Conservation (phyloP, 352 stramenopile genomes). For the Lagenidium sp. region DNA sequence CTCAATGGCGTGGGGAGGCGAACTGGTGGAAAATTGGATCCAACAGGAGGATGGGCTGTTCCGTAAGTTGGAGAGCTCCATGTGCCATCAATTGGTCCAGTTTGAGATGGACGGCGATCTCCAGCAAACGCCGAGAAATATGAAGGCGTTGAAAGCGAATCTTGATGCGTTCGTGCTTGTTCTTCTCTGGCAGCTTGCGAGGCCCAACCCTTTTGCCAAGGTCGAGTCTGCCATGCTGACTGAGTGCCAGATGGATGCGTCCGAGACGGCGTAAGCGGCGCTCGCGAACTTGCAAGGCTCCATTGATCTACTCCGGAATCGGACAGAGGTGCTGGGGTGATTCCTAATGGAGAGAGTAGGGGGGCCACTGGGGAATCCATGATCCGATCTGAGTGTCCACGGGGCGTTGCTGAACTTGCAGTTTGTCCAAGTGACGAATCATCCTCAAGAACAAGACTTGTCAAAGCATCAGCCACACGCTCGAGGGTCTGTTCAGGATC, state of each 20-base stretch:
- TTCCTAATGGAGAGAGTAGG: conserved; percentile 41
- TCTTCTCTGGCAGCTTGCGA: conserved; percentile 35
- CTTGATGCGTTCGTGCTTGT: conserved; percentile 17
- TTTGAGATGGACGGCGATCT: conserved; percentile 10
- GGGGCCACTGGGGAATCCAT: conserved; percentile 29
- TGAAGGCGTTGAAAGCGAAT: conserved; percentile 5
- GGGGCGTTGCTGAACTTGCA: conserved; percentile 40
- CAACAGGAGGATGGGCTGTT: too few species aligned
- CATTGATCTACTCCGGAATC: conserved; percentile 74
- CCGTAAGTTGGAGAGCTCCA: conserved; percentile 19
- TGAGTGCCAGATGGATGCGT: conserved; percentile 26
- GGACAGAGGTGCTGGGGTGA: conserved; percentile 35
- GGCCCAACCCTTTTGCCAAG: conserved; percentile 19
- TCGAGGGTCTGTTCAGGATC: conserved; percentile 11
- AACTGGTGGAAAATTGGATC: too few species aligned
- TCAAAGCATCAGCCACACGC: conserved; percentile 58
- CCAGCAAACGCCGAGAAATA: conserved; percentile 19
- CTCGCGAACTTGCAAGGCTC: conserved; percentile 53
- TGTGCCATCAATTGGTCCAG: conserved; percentile 10
- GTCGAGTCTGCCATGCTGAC: conserved; percentile 10
- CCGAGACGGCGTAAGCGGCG: conserved; percentile 34
- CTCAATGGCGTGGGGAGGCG: too few species aligned
- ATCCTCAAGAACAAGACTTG: conserved; percentile 56
- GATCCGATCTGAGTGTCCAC: conserved; percentile 43
- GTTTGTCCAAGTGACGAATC: conserved; percentile 28